phyloP scores from a whole-genome alignment of 139 green algal species.

The Chlorella sp. region DNA sequence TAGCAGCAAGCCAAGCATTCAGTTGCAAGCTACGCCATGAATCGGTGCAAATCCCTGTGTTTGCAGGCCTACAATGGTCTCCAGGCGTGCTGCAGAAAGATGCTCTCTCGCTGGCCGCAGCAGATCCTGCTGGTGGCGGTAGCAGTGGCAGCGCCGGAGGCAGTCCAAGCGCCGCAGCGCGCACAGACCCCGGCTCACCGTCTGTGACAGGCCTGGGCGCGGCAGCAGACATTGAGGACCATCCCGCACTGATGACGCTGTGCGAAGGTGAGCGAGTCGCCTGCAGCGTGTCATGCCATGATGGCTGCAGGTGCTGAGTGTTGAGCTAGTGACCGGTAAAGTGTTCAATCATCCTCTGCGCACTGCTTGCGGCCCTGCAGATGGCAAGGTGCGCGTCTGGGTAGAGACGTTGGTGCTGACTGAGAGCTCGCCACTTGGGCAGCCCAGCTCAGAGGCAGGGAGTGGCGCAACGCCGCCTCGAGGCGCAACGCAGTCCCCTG shows the following conservation, averaged over 20 bases:
- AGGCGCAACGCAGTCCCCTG: no score
- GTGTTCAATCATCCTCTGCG: no score
- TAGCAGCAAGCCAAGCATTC: no score
- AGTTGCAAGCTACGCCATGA: no score
- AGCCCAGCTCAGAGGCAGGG: background rate
- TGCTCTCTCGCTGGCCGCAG: background rate
- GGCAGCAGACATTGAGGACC: conserved; percentile 31
- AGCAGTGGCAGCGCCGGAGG: background rate
- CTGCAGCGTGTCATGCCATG: background rate
- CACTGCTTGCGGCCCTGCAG: no score
- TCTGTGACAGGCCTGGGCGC: background rate
- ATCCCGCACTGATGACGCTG: conserved; percentile 45
- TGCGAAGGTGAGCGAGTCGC: background rate
- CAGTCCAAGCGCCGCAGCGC: background rate
- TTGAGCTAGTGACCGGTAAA: no score
- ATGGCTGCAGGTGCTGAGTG: no score
- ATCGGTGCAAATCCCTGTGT: no score
- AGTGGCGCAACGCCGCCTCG: background rate
- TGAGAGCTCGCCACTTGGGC: background rate
- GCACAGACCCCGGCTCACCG: background rate
- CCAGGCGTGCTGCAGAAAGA: conserved; percentile 47
- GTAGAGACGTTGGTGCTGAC: conserved; percentile 29
- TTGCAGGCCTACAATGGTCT: conserved; percentile 37
- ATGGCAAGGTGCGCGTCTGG: conserved; percentile 40
- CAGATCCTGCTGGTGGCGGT: background rate